These are phyloP conservation scores for Haplosporangium gracile DNA, from an alignment of 192 early-diverging fungal species.

Conservation along the genomic window DNA sequence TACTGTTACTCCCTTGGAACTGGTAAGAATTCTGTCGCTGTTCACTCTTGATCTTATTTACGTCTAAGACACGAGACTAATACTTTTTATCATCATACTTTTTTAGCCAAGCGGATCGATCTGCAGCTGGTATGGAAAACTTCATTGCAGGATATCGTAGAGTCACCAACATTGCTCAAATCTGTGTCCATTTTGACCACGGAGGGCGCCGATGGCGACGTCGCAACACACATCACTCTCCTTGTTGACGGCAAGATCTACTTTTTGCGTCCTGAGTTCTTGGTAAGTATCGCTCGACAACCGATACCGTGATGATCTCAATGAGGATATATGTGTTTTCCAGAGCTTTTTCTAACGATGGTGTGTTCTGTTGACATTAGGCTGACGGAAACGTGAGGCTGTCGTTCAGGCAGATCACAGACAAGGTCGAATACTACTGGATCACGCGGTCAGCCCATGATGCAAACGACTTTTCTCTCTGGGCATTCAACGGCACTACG, in stretches of 20 bases:
- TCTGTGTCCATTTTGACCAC: slow-evolving; percentile 50
- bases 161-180: slow-evolving; percentile 43
- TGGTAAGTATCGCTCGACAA: slow-evolving; percentile 25
- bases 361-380: neutral
- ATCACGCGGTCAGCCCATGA: slow-evolving; percentile 68
- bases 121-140: slow-evolving; percentile 54
- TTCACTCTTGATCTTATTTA: neutral
- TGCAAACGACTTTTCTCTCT: slow-evolving; percentile 73
- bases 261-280: slow-evolving; percentile 69
- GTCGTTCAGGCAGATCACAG: slow-evolving; percentile 60
- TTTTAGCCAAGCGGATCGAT: slow-evolving; percentile 44
- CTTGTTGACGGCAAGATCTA: slow-evolving; percentile 77
- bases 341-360: too few species aligned
- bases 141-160: slow-evolving; percentile 51
- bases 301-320: neutral
- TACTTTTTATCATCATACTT: neutral
- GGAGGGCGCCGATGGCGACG: slow-evolving; percentile 47
- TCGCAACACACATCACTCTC: slow-evolving; percentile 72
- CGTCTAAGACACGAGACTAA: neutral
- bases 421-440: slow-evolving; percentile 84
- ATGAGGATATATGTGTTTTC: neutral
- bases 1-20: slow-evolving; percentile 56
- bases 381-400: slow-evolving; percentile 50
- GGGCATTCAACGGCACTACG: slow-evolving; percentile 76
- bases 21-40: slow-evolving; percentile 4